Conservation (phyloP, 768 basidiomycete genomes). For the Botryobasidium botryosum region DNA sequence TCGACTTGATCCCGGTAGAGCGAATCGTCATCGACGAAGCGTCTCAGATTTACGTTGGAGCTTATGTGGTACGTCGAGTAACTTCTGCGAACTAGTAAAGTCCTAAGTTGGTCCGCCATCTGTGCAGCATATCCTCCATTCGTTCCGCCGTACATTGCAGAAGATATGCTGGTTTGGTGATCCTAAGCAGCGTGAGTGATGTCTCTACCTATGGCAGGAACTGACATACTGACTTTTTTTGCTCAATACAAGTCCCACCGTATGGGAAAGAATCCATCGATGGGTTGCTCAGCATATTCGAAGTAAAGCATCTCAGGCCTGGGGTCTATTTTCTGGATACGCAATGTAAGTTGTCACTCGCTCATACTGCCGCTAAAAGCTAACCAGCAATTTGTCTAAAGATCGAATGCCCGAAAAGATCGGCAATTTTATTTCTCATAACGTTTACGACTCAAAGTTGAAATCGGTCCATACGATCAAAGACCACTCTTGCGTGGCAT, state of each 20-base stretch:
- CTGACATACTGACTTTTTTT: too few species aligned
- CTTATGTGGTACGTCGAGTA: too few species aligned
- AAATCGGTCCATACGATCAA: constrained; percentile 30
- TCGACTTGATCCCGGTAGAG: constrained; percentile 26
- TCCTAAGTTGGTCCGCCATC: too few species aligned
- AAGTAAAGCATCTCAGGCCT: constrained; percentile 39
- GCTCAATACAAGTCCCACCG: constrained; percentile 83
- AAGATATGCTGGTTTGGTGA: too few species aligned
- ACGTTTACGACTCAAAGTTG: constrained; percentile 46
- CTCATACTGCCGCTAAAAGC: not conserved
- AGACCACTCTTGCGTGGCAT: constrained; percentile 37
- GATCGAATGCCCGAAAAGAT: constrained; percentile 77
- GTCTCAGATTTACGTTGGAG: constrained; percentile 32
- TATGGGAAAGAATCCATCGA: constrained; percentile 54
- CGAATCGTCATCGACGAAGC: constrained; percentile 36
- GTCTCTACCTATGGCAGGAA: too few species aligned
- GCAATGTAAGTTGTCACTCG: constrained; percentile 38
- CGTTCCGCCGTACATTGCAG: too few species aligned
- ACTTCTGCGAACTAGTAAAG: too few species aligned
- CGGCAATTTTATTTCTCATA: constrained; percentile 51
- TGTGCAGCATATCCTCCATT: too few species aligned
- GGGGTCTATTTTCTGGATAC: constrained; percentile 43
- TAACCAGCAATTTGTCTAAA: constrained; percentile 18
- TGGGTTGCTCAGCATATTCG: constrained; percentile 61
- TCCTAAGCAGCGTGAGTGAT: too few species aligned